A percentile compares a stretch with the other conserved stretches of the same genome.
These are phyloP conservation scores for Ogataea haglerorum DNA, from an alignment of 805 yeast species.

Conservation along the genomic window DNA sequence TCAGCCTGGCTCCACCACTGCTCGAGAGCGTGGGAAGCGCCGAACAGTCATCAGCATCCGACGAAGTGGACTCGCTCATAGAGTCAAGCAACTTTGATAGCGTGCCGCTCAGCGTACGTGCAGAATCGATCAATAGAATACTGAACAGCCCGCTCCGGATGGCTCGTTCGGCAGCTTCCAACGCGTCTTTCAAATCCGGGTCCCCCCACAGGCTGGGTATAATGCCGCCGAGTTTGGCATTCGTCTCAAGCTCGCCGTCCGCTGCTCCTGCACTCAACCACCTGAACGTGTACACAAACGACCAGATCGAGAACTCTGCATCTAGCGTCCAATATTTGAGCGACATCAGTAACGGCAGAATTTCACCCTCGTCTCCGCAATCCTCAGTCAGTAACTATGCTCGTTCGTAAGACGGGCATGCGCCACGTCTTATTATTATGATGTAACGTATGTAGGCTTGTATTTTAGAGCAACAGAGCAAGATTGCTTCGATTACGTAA, in stretches of 20 bases:
- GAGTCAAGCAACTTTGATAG: slow-evolving; percentile 10
- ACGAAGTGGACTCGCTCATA: slow-evolving; percentile 18
- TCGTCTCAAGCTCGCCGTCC: slow-evolving; percentile 15
- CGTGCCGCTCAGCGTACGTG: slow-evolving; percentile 16
- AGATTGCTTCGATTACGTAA: slow-evolving; percentile 9
- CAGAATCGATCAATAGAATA: slow-evolving; percentile 18
- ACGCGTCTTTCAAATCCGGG: slow-evolving; percentile 17
- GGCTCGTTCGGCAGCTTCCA: slow-evolving; percentile 21
- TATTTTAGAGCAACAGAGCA: slow-evolving; percentile 7
- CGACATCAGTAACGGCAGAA: slow-evolving; percentile 20
- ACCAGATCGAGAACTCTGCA: slow-evolving; percentile 15
- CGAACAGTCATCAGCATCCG: slow-evolving; percentile 4
- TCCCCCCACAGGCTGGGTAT: slow-evolving; percentile 16
- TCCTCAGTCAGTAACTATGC: slow-evolving; percentile 5
- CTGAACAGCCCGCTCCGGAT: slow-evolving; percentile 19
- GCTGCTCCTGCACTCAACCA: slow-evolving; percentile 18
- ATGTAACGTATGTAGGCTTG: slow-evolving; percentile 7
- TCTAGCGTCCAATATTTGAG: slow-evolving; percentile 22
- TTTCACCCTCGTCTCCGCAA: slow-evolving; percentile 8
- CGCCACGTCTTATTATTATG: slow-evolving; percentile 3
- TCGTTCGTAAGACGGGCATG: slow-evolving; percentile 5
- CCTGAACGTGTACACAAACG: slow-evolving; percentile 19
- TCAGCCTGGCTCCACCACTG: slow-evolving; percentile 3
- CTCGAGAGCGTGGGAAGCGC: not conserved
- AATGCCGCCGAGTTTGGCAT: slow-evolving; percentile 15